These are phyloP conservation scores for Linum tenue DNA, from an alignment of 345 rosid genomes.

Conservation along the genomic window DNA sequence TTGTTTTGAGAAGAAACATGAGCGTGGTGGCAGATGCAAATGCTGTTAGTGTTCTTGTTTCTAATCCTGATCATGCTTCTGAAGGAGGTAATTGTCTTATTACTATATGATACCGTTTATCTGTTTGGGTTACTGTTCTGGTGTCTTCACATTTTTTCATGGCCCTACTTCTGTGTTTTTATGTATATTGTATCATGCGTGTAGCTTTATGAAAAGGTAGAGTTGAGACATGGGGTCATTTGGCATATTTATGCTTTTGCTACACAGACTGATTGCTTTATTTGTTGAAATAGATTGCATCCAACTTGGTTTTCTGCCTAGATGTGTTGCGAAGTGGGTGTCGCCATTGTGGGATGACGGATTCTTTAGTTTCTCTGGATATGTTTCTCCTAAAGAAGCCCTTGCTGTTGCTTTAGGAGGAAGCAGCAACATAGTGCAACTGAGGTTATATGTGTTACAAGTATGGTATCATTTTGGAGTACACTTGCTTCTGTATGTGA, in stretches of 20 bases:
- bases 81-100: slow-evolving; percentile 38
- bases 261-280: slow-evolving; percentile 11
- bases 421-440: slow-evolving; percentile 56
- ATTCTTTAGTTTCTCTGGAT: slow-evolving; percentile 64
- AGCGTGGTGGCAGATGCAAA: slow-evolving; percentile 60
- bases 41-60: slow-evolving; percentile 71
- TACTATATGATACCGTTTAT: slow-evolving; percentile 1
- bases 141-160: neutral
- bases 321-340: slow-evolving; percentile 73
- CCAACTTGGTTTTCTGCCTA: slow-evolving; percentile 81
- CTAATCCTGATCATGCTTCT: slow-evolving; percentile 43
- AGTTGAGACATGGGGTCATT: neutral
- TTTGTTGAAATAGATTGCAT: slow-evolving; percentile 41
- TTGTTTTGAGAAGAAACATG: slow-evolving; percentile 68
- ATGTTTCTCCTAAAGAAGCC: slow-evolving; percentile 57
- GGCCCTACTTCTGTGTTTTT: neutral
- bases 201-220: neutral
- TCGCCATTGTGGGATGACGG: slow-evolving; percentile 87
- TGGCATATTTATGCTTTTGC: neutral
- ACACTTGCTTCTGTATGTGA: neutral
- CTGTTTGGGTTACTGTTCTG: neutral
- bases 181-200: neutral
- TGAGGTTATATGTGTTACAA: slow-evolving; percentile 56
- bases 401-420: slow-evolving; percentile 66
- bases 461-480: slow-evolving; percentile 36